Conservation (phyloP, 2,329 filamentous ascomycete species). For the Aspergillus bombycis region DNA sequence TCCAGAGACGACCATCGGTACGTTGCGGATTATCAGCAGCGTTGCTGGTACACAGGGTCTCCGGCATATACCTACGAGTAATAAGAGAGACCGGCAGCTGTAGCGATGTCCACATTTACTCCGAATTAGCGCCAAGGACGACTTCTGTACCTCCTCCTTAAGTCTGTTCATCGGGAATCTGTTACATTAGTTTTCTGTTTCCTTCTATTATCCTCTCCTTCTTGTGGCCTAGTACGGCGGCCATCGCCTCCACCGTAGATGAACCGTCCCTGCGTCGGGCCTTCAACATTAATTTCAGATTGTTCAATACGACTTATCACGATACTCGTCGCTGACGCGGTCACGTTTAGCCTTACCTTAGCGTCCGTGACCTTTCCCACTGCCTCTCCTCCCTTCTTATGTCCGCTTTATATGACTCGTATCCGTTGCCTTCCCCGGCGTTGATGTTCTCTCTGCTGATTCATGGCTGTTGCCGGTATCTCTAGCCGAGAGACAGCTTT, state of each 20-base stretch:
- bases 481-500: conserved; percentile 20
- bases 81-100: neutral
- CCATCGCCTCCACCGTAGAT: conserved; percentile 20
- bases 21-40: neutral
- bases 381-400: conserved; percentile 9
- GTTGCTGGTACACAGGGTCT: neutral
- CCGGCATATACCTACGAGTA: neutral
- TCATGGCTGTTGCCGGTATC: conserved; percentile 25
- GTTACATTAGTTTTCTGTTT: neutral
- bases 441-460: conserved; percentile 21
- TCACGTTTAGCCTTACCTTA: conserved; percentile 22
- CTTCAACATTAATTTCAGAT: conserved; percentile 20
- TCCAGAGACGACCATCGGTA: neutral
- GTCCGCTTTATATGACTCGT: conserved; percentile 9
- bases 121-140: conserved; percentile 12
- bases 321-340: conserved; percentile 20
- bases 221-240: neutral
- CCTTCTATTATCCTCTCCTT: neutral
- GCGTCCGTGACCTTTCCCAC: conserved; percentile 10
- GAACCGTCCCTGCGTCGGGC: conserved; percentile 22
- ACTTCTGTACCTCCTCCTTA: conserved; percentile 12
- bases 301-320: conserved; percentile 9
- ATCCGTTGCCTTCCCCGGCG: conserved; percentile 11
- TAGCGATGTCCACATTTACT: neutral
- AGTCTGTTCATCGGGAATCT: conserved; percentile 1